Base-by-base conservation (phyloP, 192 early-diverging fungal genomes). In the Podila epigama region DNA sequence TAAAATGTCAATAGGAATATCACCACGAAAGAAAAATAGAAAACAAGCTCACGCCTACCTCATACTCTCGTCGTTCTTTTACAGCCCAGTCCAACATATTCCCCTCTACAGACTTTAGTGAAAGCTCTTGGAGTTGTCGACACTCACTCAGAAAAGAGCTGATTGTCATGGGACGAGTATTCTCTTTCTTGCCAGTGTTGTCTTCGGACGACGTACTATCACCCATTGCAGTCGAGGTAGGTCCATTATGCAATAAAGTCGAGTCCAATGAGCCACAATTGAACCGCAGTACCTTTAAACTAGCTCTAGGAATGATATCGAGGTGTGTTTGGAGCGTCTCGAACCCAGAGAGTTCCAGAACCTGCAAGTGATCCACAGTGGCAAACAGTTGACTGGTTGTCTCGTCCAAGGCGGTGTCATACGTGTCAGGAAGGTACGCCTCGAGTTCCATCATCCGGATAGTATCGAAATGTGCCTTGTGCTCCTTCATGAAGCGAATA, bases 41-140 rank as follows among this genome's bases (percentile, higher is more conserved):
- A n/a, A n/a, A n/a, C n/a, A n/a, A n/a, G n/a, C n/a, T n/a, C n/a
- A n/a, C n/a, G n/a, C 37, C 4, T 55, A 68, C 73, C 66, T 77
- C 28, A 54, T 64, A 53, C 29, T 68, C 37, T 35, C 40, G 37
- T 5, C 73, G 73, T 31, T 77, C 73, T n/a, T 58, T 32, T 10
- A 77, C 73, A 42, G 73, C 73, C 73, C 73, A 77, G n/a, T 63
- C 66, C 31, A 77, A 37, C 56, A 77, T 22, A 20, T 68, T 20
- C 20, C 68, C 73, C 31, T 77, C 61, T 0, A 77, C 73, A 31
- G 73, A 41, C 1, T 64, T 56, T 25, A 77, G 25, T 11, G 63
- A 20, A 28, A 77, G 44, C 42, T 77, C 73, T 39, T 77, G 66
- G 31, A 77, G 11, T 25, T 77, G 60, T 27, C 73, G 60, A 34